Base-by-base conservation (phyloP, 139 green algal genomes). In the Chlamydomonas urium region DNA sequence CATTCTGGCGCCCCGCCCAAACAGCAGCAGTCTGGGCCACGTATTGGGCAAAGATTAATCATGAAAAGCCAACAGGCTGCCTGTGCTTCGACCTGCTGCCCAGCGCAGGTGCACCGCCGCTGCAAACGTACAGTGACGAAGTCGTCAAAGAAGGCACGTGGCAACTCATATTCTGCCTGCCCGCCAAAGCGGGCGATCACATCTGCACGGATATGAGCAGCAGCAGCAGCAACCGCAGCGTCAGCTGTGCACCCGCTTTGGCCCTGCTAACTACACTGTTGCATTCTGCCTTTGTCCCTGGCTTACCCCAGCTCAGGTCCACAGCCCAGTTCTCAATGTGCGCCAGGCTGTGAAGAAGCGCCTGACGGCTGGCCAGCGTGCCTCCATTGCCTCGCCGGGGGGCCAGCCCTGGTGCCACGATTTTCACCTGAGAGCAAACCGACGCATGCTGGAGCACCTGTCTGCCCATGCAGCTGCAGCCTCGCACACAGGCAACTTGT, bases 121-220 rank as follows among this genome's bases (percentile, higher is more conserved):
- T n/a, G n/a, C n/a, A n/a, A n/a, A n/a, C n/a, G n/a, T 32, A 83
- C 82, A 32, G 36, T 61, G 1, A 93, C 80, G 75, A 93, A 96
- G 73, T 97, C 92, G 45, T 90, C 71, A 47, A 85, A 93, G 73
- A 96, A 97, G 0, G 60, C 81, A 8, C 65, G 57, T 4, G 90
- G 89, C 70, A 96, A 75, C 3, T 63, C 33, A 26, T 83, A 86
- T 2, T 48, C 34, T 2, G 74, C 57, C 34, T 85, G 57, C 1
- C 45, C 35, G 1, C 88, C 90, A 78, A 93, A 97, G 1, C 92
- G 78, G 2, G 89, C 90, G 26, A 97, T 87, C 62, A 84, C 78
- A 65, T 97, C 60, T 67, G 42, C 42, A 53, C n/a, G n/a, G n/a
- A n/a, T n/a, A n/a, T n/a, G n/a, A n/a, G n/a, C n/a, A n/a, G n/a